Percentiles rank a stretch among this genome's conserved stretches.
These are phyloP conservation scores for Pleurotus sapidus DNA, from an alignment of 768 basidiomycete species.

Conservation along the genomic window DNA sequence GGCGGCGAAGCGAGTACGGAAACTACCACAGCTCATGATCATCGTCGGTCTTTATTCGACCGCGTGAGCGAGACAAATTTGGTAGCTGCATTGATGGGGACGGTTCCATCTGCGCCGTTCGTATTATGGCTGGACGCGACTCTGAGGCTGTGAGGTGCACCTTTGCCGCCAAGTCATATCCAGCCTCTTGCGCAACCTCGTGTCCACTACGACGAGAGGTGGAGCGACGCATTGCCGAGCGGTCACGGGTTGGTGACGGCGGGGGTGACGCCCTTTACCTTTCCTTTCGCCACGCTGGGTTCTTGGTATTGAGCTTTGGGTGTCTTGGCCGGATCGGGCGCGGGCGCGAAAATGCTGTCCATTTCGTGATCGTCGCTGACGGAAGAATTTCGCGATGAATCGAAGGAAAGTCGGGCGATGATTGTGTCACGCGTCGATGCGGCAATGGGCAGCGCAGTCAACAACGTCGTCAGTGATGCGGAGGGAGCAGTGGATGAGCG, in stretches of 20 bases:
- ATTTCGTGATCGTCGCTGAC: constrained; percentile 41
- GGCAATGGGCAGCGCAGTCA: constrained; percentile 46
- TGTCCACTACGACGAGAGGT: constrained; percentile 13
- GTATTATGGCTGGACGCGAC: constrained; percentile 28
- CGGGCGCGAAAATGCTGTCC: constrained; percentile 31
- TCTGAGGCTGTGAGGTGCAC: neutral
- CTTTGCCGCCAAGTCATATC: neutral
- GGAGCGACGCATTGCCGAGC: neutral
- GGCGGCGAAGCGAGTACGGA: too few relatives aligned
- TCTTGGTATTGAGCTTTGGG: constrained; percentile 11
- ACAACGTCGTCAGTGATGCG: constrained; percentile 38
- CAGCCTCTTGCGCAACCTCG: neutral
- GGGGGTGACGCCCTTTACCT: neutral
- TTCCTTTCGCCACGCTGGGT: neutral
- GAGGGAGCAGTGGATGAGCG: constrained; percentile 7
- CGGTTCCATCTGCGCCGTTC: constrained; percentile 53
- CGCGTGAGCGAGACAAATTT: too few relatives aligned
- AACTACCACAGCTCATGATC: neutral
- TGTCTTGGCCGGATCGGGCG: constrained; percentile 12
- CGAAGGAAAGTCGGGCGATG: constrained; percentile 52
- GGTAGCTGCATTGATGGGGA: constrained; percentile 53
- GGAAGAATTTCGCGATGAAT: constrained; percentile 30
- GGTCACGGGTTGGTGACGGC: constrained; percentile 2
- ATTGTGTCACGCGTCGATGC: constrained; percentile 55
- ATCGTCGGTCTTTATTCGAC: neutral